Conservation (phyloP, 2,329 filamentous ascomycete species). For the Metarhizium anisopliae region DNA sequence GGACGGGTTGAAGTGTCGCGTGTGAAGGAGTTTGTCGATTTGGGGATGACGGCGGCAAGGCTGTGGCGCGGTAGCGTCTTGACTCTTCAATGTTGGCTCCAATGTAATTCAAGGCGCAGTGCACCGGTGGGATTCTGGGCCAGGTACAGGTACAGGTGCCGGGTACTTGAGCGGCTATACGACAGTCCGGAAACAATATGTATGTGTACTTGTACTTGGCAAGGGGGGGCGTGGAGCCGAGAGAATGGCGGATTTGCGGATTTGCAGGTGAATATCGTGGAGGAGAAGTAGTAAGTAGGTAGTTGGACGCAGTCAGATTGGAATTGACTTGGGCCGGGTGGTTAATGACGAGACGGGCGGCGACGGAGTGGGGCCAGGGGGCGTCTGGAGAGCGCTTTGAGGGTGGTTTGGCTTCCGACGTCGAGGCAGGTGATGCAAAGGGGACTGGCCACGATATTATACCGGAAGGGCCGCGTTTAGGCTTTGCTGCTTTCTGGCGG, state of each 20-base stretch:
- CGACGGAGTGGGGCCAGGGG: neutral
- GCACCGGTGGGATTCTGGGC: slow-evolving; percentile 4
- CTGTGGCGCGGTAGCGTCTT: slow-evolving; percentile 4
- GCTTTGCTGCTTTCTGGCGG: slow-evolving; percentile 12
- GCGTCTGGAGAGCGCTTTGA: neutral
- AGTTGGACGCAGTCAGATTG: neutral
- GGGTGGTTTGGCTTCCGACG: slow-evolving; percentile 5
- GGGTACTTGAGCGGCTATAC: neutral
- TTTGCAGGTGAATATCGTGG: neutral
- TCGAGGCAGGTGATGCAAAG: slow-evolving; percentile 10
- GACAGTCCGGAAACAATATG: neutral
- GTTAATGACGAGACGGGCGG: neutral
- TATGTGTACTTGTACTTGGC: neutral
- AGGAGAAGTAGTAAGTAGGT: neutral
- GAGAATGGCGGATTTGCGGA: neutral
- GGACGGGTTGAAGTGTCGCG: slow-evolving; percentile 1
- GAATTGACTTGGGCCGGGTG: too few relatives aligned
- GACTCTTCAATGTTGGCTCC: neutral
- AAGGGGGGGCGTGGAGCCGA: neutral
- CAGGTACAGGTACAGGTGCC: neutral
- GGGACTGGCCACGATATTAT: slow-evolving; percentile 22
- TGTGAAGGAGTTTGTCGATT: neutral
- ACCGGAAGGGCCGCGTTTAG: slow-evolving; percentile 22
- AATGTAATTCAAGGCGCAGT: slow-evolving; percentile 3
- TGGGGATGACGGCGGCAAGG: neutral